Base-by-base conservation (phyloP, 2,329 filamentous ascomycete species). In the Ophioceras dolichostomum region DNA sequence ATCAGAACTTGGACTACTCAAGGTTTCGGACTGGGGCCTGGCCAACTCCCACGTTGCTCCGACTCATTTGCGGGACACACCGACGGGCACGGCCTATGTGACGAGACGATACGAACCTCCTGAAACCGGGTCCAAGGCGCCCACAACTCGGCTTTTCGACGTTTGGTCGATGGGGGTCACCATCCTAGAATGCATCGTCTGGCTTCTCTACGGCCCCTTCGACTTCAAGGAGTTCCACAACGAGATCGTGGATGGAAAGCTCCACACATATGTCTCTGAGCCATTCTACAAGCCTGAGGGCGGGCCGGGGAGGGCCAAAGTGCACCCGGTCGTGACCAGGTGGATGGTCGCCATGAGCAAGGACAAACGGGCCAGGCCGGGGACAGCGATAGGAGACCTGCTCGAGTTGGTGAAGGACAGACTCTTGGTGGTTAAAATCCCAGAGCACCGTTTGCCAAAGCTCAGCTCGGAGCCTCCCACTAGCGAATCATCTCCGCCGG, bases 101-200 rank as follows among this genome's bases (percentile, higher is more conserved):
- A 45, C 41, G 2, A 27, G 14, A 1, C 34, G 39, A 10, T 45
- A 45, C 22, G 39, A 41, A 21, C 32, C 43, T 2, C 43, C 43
- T 5, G 43, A 43, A 22, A 26, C 16, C 5, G 19, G 34, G 2
- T 10, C 34, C 10, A n/a, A 28, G 31, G 19, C 9, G n/a, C 10
- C 20, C 10, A n/a, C 32, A 5, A 49, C 51, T 0, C 45, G 51
- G 0, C 38, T 39, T 0, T 56, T 52, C 12, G 53, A 56, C 10
- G 41, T 47, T 4, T 56, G 53, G 53, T 54, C 50, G 0, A 42
- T 55, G 36, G 53, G 53, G 0, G 54, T 51, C 28, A 47, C 56
- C 7, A 43, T 45, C 0, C 39, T 56, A 0, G 52, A 56, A 31
- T 49, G 45, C 1, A 8, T 47, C 2, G 45, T 53, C 6, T 56